Percentiles rank a stretch among this genome's conserved stretches.
Conservation (phyloP, 1,139 yeast genomes). For the Protomyces arabidopsidicola region DNA sequence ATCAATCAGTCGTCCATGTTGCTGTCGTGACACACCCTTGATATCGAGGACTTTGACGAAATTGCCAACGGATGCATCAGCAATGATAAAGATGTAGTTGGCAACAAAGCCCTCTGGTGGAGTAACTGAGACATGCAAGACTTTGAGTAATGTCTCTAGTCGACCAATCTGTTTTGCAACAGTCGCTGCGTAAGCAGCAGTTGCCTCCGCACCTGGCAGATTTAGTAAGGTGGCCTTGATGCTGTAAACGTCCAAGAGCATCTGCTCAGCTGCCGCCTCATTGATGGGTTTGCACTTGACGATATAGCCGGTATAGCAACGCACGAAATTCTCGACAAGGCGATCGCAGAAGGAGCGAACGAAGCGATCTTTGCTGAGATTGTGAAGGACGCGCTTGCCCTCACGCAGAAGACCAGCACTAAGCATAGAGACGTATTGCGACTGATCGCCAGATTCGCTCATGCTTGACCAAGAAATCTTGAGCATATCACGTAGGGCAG, state of each 20-base stretch:
- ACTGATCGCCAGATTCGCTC: constrained; percentile 62
- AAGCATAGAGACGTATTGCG: constrained; percentile 39
- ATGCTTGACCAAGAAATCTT: constrained; percentile 71
- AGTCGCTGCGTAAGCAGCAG: constrained; percentile 44
- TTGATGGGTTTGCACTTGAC: constrained; percentile 60
- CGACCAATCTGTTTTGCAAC: constrained; percentile 51
- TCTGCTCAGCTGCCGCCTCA: constrained; percentile 72
- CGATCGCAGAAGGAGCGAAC: constrained; percentile 71
- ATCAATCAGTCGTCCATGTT: constrained; percentile 16
- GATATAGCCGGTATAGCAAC: constrained; percentile 56
- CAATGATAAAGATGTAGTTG: constrained; percentile 61
- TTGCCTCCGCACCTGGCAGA: constrained; percentile 45
- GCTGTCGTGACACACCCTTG: constrained; percentile 43
- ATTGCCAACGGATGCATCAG: constrained; percentile 59
- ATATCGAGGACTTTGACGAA: constrained; percentile 61
- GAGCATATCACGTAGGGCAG: constrained; percentile 79
- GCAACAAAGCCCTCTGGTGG: constrained; percentile 66
- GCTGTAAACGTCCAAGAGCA: constrained; percentile 63
- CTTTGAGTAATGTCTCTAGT: constrained; percentile 61
- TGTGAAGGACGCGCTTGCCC: constrained; percentile 50
- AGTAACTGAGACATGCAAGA: constrained; percentile 54
- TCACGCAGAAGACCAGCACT: constrained; percentile 29
- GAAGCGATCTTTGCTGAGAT: constrained; percentile 66
- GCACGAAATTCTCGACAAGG: constrained; percentile 60
- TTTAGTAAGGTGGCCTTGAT: constrained; percentile 54